Evolutionary conservation across 2,329 filamentous ascomycete genomes (phyloP), one percentile per base, ranked within the genome.

Genomic region (Nannizziopsis barbatae): DNA sequence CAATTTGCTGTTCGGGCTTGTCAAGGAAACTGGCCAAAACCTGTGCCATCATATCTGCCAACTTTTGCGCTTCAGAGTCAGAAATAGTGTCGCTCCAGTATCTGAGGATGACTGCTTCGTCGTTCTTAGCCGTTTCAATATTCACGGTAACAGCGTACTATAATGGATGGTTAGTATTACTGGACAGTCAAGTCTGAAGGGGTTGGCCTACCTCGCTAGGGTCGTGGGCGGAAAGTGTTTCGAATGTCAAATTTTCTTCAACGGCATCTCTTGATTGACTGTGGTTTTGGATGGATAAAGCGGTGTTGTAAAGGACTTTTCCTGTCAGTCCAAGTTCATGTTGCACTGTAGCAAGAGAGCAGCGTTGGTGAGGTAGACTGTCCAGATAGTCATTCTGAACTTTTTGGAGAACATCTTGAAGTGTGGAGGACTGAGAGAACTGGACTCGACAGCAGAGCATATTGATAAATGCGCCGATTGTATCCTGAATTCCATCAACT

Each of bases 401-500:
- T 17, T 49, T 52, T 8, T 15, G 33, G 37, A 55, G 43, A 32
- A 52, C 39, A 35, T 51, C 44, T 36, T 43, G 9, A 22, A 52
- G 33, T 4, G 50, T 39, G 30, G 30, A 42, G 27, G 36, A 30
- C 4, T 35, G 39, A 22, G 39, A 42, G 33, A 56, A 51, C 40
- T 43, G 40, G 15, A 56, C 44, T 17, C 53, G 55, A 41, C 55
- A 62, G 9, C 54, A 57, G 7, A 64, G 55, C 53, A 70, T 71
- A 49, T 68, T 70, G 50, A 71, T 67, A 48, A 70, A 68, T 3
- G 68, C 61, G 1, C 70, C 69, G 36, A 70, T 62, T 2, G 64
- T 62, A 14, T 62, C 59, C 36, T 68, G 56, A n/a, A 71, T 62
- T 3, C 59, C 60, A 6, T 62, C 50, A 6, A 72, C 53, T 1